Conservation (phyloP, 352 stramenopile genomes). For the Pythium aristosporum region DNA sequence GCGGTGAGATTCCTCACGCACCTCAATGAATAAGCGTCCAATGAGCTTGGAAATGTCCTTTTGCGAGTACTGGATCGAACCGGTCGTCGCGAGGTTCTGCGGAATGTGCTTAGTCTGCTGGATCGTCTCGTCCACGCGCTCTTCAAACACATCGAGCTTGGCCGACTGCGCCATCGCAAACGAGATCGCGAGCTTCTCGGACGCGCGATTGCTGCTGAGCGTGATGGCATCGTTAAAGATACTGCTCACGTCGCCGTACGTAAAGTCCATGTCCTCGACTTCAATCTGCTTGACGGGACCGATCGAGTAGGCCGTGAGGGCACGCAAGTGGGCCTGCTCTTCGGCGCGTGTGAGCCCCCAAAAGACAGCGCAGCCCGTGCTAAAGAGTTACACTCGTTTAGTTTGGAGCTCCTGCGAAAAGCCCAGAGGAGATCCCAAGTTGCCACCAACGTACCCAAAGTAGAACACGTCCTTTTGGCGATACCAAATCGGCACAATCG, state of each 20-base stretch:
- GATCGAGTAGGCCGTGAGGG: constrained; percentile 49
- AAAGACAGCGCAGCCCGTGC: constrained; percentile 66
- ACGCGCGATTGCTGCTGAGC: constrained; percentile 52
- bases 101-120: constrained; percentile 85
- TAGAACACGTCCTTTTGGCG: constrained; percentile 66
- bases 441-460: constrained; percentile 35
- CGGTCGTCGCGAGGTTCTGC: constrained; percentile 75
- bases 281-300: constrained; percentile 49
- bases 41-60: constrained; percentile 91
- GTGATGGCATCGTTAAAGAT: constrained; percentile 85
- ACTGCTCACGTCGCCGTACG: constrained; percentile 46
- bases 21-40: constrained; percentile 86
- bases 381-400: background rate
- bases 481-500: constrained; percentile 15
- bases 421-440: background rate
- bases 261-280: constrained; percentile 64
- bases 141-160: constrained; percentile 92
- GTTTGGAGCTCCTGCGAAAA: background rate
- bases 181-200: constrained; percentile 89
- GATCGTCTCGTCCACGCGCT: constrained; percentile 82
- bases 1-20: constrained; percentile 8
- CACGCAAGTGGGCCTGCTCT: constrained; percentile 48
- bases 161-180: constrained; percentile 92
- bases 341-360: constrained; percentile 64
- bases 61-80: constrained; percentile 89